Base-by-base conservation (phyloP, 495 filamentous ascomycete species). In the Penicillium verhagenii region DNA sequence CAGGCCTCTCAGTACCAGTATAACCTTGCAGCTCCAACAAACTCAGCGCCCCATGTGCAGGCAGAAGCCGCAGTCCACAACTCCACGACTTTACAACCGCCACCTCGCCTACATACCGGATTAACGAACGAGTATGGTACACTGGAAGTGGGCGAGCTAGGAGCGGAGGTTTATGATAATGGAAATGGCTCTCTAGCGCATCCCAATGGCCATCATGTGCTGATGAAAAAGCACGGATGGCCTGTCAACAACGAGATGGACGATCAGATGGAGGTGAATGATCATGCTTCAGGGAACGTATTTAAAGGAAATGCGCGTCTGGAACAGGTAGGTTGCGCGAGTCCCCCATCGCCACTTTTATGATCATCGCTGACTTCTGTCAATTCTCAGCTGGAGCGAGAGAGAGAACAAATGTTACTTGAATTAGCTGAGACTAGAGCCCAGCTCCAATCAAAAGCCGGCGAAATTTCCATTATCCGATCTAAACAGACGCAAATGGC, bases 401-500 rank as follows among this genome's bases (percentile, higher is more conserved):
- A 86, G 61, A 74, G 73, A 48, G 72, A 79, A 25, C 67, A 66
- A 14, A 70, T 85, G 19, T 66, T 73, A 50, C 67, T 73, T 44
- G 72, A 79, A 20, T 59, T 83, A 24, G 61, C 77, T 29, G 69
- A 71, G 11, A 83, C 82, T 10, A 82, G 75, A 62, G 65, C 68
- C 14, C 67, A 69, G 35, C 71, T 76, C 1, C 72, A 77, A 54
- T 73, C 79, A 13, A 88, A 86, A 66, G 63, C 76, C 10, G 87
- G 87, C 2, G 87, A 91, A 68, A 84, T 84, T 24, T 73, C 85
- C 19, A 88, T 88, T 10, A 77, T 89, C 25, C 84, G 87, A 6
- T 79, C 81, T 5, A 87, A 88, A 48, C 78, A 82, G 47, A 69
- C 73, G 2, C 85, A 81, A 52, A 60, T 77, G 21, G 65, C 65